Conservation (phyloP, 148 eudicot species). For the Dysphania ambrosioides region DNA sequence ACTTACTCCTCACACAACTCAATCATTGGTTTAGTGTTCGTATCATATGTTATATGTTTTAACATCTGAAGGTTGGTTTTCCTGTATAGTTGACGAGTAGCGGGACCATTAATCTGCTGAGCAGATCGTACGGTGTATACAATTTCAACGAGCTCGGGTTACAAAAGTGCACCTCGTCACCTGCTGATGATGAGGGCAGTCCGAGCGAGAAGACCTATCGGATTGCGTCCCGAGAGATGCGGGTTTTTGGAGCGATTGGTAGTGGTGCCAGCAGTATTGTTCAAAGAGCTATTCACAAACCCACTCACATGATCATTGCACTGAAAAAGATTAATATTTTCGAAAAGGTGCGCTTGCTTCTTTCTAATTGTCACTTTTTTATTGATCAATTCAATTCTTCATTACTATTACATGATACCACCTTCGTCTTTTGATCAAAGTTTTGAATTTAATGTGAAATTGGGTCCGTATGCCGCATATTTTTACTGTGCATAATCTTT, state of each 20-base stretch:
- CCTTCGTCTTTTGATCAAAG: no score
- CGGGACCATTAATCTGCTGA: constrained; percentile 78
- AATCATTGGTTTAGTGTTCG: no score
- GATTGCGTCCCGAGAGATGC: constrained; percentile 90
- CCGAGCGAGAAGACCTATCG: constrained; percentile 64
- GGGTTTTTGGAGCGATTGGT: constrained; percentile 90
- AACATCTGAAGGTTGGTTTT: no score
- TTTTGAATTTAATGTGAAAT: no score
- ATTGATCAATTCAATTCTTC: neutral
- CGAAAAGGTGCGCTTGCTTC: constrained; percentile 60
- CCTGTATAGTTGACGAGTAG: constrained; percentile 54
- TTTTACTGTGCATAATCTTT: no score
- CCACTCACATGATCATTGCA: constrained; percentile 78
- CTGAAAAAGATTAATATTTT: constrained; percentile 93
- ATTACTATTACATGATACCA: no score
- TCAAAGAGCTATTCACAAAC: constrained; percentile 91
- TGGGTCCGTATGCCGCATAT: no score
- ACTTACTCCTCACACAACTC: no score
- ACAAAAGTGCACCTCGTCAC: constrained; percentile 69
- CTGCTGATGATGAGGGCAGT: constrained; percentile 48
- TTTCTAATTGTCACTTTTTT: neutral
- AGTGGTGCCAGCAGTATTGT: constrained; percentile 98
- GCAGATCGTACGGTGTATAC: constrained; percentile 90
- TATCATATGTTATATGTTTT: no score
- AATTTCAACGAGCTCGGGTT: constrained; percentile 84